Evolutionary conservation across 2,329 filamentous ascomycete genomes (phyloP).

Genomic region (Decorospora gaudefroyi): DNA sequence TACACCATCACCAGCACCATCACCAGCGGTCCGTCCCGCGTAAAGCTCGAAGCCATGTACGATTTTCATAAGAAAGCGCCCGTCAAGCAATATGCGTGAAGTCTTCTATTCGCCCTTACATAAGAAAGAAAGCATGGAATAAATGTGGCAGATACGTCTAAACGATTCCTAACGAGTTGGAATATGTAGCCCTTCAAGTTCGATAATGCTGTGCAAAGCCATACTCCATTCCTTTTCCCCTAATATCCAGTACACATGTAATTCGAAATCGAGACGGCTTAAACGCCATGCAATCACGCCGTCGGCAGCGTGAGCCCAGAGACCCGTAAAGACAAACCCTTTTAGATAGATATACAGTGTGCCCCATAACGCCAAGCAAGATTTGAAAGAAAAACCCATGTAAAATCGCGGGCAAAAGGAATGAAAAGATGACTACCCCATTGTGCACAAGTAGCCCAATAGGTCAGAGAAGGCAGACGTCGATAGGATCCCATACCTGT

Average conservation of each 20-base stretch:
- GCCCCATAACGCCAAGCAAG: conserved; percentile 35
- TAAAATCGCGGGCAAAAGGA: conserved; percentile 17
- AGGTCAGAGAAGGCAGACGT: too few relatives aligned
- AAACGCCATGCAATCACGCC: conserved; percentile 9
- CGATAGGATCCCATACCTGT: too few relatives aligned
- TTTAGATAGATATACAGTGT: conserved; percentile 27
- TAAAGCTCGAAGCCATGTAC: too few relatives aligned
- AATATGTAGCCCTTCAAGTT: too few relatives aligned
- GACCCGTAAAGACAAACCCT: conserved; percentile 21
- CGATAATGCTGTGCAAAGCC: conserved; percentile 9
- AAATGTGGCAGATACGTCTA: background rate
- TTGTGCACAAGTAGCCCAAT: too few relatives aligned
- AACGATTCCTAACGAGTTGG: background rate
- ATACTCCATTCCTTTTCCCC: background rate
- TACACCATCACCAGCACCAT: too few relatives aligned
- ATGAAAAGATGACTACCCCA: background rate
- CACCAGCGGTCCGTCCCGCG: too few relatives aligned
- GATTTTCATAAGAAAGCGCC: too few relatives aligned
- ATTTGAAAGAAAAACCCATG: conserved; percentile 18
- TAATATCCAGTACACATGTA: conserved; percentile 8
- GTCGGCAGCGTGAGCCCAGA: conserved; percentile 19
- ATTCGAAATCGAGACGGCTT: conserved; percentile 1
- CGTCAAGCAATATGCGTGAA: too few relatives aligned
- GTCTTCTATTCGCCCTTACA: too few relatives aligned
- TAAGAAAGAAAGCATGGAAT: too few relatives aligned